A percentile compares a stretch with the other conserved stretches of the same genome.
Evolutionary conservation across 179 eudicot genomes (phyloP).

Genomic region (Beta lomatogona): DNA sequence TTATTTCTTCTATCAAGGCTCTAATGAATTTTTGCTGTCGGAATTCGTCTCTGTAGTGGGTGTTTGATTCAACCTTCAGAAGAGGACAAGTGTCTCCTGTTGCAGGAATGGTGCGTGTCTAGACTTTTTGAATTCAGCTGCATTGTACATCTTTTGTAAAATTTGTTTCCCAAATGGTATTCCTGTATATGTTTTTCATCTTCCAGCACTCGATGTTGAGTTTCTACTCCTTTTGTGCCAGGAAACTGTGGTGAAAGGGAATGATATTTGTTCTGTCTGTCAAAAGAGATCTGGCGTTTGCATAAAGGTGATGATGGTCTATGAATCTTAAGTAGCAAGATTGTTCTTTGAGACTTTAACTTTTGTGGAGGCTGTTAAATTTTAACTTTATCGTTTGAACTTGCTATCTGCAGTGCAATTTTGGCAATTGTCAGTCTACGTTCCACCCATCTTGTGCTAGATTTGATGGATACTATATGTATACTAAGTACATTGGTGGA

Average conservation of each 20-base stretch:
- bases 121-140: not conserved
- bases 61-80: slow-evolving; percentile 77
- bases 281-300: slow-evolving; percentile 77
- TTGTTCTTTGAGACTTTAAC: not conserved
- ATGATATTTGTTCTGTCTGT: slow-evolving; percentile 69
- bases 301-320: slow-evolving; percentile 56
- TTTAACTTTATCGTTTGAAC: not conserved
- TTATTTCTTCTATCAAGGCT: slow-evolving; percentile 10
- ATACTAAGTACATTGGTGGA: slow-evolving; percentile 57
- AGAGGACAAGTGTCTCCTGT: slow-evolving; percentile 82
- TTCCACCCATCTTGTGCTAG: slow-evolving; percentile 97
- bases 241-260: slow-evolving; percentile 65
- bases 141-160: not conserved
- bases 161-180: not conserved
- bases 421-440: slow-evolving; percentile 79
- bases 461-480: slow-evolving; percentile 83
- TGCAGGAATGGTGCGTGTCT: slow-evolving; percentile 66
- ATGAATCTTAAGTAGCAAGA: not conserved
- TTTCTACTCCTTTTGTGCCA: slow-evolving; percentile 33
- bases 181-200: not conserved
- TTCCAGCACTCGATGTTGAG: not conserved
- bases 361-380: not conserved
- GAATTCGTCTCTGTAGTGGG: slow-evolving; percentile 64
- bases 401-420: slow-evolving; percentile 68
- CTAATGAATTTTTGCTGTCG: slow-evolving; percentile 23